Conservation (phyloP, 1,139 yeast genomes). For the Yamadazyma dushanensis region DNA sequence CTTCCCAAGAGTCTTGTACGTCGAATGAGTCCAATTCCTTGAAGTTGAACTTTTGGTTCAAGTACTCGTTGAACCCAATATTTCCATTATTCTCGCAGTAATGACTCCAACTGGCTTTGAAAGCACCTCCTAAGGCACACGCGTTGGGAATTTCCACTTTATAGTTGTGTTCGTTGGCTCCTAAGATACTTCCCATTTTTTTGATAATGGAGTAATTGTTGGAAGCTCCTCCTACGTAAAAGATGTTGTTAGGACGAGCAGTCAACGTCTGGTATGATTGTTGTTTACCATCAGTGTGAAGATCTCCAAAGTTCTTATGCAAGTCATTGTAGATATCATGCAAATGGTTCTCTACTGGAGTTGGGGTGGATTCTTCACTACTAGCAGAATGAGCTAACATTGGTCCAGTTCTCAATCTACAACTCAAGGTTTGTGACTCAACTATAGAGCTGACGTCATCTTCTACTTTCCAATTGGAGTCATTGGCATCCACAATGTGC, state of each 20-base stretch:
- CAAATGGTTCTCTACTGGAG: constrained; percentile 17
- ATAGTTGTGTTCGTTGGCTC: constrained; percentile 62
- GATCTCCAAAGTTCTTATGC: constrained; percentile 36
- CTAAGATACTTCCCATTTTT: constrained; percentile 71
- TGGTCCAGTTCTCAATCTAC: constrained; percentile 78
- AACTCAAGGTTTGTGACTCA: constrained; percentile 84
- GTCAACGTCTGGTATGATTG: constrained; percentile 45
- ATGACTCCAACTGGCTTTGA: constrained; percentile 75
- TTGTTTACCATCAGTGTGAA: constrained; percentile 50
- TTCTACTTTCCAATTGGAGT: constrained; percentile 42
- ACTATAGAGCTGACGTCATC: constrained; percentile 77
- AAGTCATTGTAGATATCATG: constrained; percentile 25
- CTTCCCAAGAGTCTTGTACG: constrained; percentile 45
- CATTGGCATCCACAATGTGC: constrained; percentile 8
- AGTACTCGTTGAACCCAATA: constrained; percentile 43
- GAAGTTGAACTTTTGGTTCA: constrained; percentile 44
- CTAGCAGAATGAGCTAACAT: constrained; percentile 39
- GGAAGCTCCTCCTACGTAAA: constrained; percentile 88
- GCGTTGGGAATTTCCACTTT: constrained; percentile 83
- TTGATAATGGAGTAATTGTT: constrained; percentile 65
- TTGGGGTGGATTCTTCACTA: constrained; percentile 17
- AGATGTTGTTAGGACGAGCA: constrained; percentile 67
- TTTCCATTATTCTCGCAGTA: constrained; percentile 33
- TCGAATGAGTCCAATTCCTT: constrained; percentile 47
- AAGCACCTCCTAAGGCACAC: constrained; percentile 95